Evolutionary conservation across 164 flowering plant genomes (phyloP), one percentile per base, ranked within the genome.

Genomic region (Paratinospora sagittata): DNA sequence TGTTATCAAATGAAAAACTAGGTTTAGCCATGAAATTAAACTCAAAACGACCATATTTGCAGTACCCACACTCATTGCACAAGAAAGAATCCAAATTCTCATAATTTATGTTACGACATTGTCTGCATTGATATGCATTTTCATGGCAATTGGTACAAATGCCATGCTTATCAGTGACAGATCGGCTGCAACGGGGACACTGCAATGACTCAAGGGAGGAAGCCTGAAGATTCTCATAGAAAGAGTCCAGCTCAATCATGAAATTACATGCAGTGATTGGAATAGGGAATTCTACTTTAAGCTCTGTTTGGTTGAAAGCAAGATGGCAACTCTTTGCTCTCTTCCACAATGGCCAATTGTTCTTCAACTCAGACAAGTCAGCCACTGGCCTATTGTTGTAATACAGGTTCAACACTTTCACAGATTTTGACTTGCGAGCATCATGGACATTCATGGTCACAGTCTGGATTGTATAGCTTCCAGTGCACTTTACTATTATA

Each of bases 401-500:
- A 76, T 96, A 96, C 49, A 96, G 81, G 77, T 96, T 96, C 84
- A 96, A 81, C 13, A 93, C 95, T 80, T 91, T 96, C 66, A 96
- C 98, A 27, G 99, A 91, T 78, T 93, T 96, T 33, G 99, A 90
- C 79, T 90, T 96, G 8, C 99, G 93, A 58, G 97, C 93, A 87
- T 96, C 99, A 81, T 96, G 99, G 77, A 96, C 99, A 84, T 90
- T 96, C 99, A 96, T 96, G 65, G 89, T 90, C 82, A 96, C 98
- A 70, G 91, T 81, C 78, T 96, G 99, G 74, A 93, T 91, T 34
- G 97, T 96, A 76, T 91, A 96, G 82, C 98, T 93, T 72, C 99
- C 99, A 67, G 97, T 91, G 79, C 99, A 96, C 79, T 96, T 96
- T 80, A 93, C 98, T 61, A 93, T 93, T 75, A 96, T 96, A n/a